phyloP scores from a whole-genome alignment of 2,329 filamentous ascomycete species.

The Mariannaea sp. region DNA sequence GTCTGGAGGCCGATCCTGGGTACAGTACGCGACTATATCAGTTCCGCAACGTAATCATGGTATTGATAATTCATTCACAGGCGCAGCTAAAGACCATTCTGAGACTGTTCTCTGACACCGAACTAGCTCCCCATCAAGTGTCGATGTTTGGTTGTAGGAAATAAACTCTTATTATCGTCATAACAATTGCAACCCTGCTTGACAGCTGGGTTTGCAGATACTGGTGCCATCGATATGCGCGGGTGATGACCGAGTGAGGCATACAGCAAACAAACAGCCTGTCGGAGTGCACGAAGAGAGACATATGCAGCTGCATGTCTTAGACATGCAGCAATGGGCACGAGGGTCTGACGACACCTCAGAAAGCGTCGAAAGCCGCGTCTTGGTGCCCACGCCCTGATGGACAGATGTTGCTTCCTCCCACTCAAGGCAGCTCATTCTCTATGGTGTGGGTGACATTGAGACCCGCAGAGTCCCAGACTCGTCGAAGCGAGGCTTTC shows the following conservation, averaged over 20 bases:
- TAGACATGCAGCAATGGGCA: slow-evolving; percentile 40
- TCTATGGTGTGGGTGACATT: slow-evolving; percentile 17
- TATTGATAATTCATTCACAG: slow-evolving; percentile 1
- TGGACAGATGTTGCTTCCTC: slow-evolving; percentile 7
- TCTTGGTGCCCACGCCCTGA: neutral
- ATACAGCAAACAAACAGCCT: slow-evolving; percentile 37
- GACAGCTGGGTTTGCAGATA: slow-evolving; percentile 3
- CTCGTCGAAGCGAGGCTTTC: slow-evolving; percentile 19
- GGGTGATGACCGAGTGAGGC: slow-evolving; percentile 30
- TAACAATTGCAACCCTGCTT: neutral
- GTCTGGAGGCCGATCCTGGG: no score
- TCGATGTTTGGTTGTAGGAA: neutral
- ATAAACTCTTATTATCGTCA: slow-evolving; percentile 1
- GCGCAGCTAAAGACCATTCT: neutral
- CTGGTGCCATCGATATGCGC: slow-evolving; percentile 6
- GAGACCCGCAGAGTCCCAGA: slow-evolving; percentile 18
- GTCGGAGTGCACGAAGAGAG: slow-evolving; percentile 44
- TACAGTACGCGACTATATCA: no score
- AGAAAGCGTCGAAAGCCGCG: slow-evolving; percentile 20
- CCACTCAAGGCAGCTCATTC: slow-evolving; percentile 13
- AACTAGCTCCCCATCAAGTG: neutral
- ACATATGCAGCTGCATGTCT: slow-evolving; percentile 45
- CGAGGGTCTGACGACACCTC: slow-evolving; percentile 26
- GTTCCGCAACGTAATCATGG: no score
- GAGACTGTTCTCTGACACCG: neutral